Evolutionary conservation across 2,329 filamentous ascomycete species (phyloP).

Genomic region (Cryphonectria carpinicola): DNA sequence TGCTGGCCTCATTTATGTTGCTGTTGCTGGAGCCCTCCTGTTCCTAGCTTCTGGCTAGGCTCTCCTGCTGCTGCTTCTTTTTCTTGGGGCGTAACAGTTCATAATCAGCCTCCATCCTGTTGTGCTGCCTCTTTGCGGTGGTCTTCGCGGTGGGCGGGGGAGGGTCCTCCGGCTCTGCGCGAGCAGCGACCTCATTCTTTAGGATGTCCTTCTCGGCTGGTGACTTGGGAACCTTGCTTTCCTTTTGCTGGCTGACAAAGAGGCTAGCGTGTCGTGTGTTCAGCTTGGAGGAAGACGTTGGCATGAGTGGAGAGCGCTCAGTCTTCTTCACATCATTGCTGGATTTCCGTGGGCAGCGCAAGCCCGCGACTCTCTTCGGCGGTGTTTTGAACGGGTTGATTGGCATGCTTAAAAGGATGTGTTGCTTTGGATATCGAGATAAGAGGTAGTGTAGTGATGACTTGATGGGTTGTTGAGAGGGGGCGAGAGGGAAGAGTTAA

Average conservation of each 20-base stretch:
- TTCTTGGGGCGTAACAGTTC: neutral
- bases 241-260: neutral
- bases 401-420: conserved; percentile 2
- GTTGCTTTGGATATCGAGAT: neutral
- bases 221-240: neutral
- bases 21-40: neutral
- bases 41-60: neutral
- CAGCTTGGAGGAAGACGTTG: neutral
- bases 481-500: neutral
- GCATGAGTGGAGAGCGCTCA: neutral
- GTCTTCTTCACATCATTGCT: neutral
- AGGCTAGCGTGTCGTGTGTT: neutral
- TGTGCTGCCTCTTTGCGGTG: neutral
- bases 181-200: neutral
- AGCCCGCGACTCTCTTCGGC: neutral
- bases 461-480: neutral
- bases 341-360: neutral
- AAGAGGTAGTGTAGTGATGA: neutral
- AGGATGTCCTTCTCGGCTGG: neutral
- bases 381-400: neutral
- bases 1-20: neutral
- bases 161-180: neutral
- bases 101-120: neutral
- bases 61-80: neutral
- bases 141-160: neutral